Evolutionary conservation across 1,139 yeast genomes (phyloP).

Genomic region (Geotrichum bryndzae): DNA sequence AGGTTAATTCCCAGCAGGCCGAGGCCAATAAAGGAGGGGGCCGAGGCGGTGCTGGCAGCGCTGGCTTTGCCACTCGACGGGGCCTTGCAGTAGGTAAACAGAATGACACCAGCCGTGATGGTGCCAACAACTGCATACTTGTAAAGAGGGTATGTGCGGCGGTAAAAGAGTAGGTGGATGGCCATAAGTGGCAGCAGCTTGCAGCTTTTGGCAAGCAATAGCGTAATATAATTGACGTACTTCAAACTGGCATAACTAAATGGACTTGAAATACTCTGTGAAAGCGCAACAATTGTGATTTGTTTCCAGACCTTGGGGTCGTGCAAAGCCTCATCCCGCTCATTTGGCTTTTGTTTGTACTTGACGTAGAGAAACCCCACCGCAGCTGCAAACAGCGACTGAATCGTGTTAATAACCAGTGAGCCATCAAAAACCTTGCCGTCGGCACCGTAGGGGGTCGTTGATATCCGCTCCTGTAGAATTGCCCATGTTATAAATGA

Average conservation of each 20-base stretch:
- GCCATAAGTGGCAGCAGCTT: conserved; percentile 84
- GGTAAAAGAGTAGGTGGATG: conserved; percentile 69
- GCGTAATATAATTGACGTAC: conserved; percentile 82
- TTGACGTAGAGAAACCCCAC: conserved; percentile 60
- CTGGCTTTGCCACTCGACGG: conserved; percentile 19
- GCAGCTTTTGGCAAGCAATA: conserved; percentile 84
- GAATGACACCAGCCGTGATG: conserved; percentile 75
- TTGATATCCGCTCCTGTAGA: conserved; percentile 79
- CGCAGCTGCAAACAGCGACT: conserved; percentile 63
- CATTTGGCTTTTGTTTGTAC: conserved; percentile 33
- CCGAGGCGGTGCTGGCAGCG: conserved; percentile 22
- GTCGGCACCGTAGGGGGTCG: conserved; percentile 66
- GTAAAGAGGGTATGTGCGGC: conserved; percentile 63
- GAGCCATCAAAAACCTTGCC: conserved; percentile 64
- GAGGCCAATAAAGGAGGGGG: conserved; percentile 46
- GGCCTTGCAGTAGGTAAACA: conserved; percentile 57
- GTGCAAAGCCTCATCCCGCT: conserved; percentile 20
- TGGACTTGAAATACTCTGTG: conserved; percentile 80
- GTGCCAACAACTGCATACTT: conserved; percentile 70
- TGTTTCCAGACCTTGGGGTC: conserved; percentile 33
- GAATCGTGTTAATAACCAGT: conserved; percentile 64
- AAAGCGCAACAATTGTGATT: conserved; percentile 59
- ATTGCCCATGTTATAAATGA: conserved; percentile 89
- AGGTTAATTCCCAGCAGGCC: conserved; percentile 54
- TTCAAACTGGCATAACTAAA: conserved; percentile 66